These are phyloP conservation scores for Colletotrichum tamarilloi DNA, from an alignment of 2,329 filamentous ascomycete species.

Conservation along the genomic window DNA sequence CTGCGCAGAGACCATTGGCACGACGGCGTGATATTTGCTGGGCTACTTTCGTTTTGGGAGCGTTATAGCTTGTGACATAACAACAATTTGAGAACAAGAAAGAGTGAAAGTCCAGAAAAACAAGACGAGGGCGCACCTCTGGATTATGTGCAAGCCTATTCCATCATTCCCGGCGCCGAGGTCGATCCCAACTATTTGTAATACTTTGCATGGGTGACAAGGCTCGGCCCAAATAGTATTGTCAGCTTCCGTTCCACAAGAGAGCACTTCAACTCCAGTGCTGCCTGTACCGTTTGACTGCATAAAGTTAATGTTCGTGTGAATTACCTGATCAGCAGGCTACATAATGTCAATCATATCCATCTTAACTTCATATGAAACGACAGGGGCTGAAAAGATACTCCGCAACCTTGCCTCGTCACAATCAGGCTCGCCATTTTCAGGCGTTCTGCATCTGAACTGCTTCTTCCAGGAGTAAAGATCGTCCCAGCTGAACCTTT, in stretches of 20 bases:
- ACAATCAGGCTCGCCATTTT: background rate
- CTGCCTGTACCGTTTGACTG: too few relatives aligned
- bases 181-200: background rate
- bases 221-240: too few relatives aligned
- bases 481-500: background rate
- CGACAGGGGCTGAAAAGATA: background rate
- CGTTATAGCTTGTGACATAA: too few relatives aligned
- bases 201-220: background rate
- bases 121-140: background rate
- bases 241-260: too few relatives aligned
- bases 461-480: background rate
- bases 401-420: background rate
- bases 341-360: too few relatives aligned
- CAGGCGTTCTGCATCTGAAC: rapidly evolving
- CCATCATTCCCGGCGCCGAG: too few relatives aligned
- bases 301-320: too few relatives aligned
- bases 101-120: too few relatives aligned
- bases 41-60: background rate
- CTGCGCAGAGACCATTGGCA: background rate
- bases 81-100: too few relatives aligned
- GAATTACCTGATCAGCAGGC: too few relatives aligned
- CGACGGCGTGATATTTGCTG: background rate
- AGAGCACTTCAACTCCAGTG: too few relatives aligned
- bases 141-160: background rate
- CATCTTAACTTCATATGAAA: too few relatives aligned